Base-by-base conservation (phyloP, 768 basidiomycete genomes). In the Steccherinum ochraceum region DNA sequence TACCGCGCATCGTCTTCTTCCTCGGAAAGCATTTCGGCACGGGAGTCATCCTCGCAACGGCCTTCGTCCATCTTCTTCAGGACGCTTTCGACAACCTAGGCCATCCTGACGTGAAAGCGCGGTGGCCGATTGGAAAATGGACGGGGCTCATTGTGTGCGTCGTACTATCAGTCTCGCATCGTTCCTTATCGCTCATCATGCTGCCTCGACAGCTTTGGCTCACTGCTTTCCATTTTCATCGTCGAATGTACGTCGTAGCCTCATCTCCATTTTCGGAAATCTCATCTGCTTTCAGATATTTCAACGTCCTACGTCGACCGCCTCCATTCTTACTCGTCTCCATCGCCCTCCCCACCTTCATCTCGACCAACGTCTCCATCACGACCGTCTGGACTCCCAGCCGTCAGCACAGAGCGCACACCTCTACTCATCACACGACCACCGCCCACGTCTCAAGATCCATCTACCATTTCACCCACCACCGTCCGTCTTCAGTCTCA, bases 11-110 rank as follows among this genome's bases (percentile, higher is more conserved):
- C 13, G 59, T 84, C 16, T 91, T 92, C 63, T 91, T 92, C 65
- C 72, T 89, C n/a, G 88, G 86, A 35, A 92, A 90, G 59, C 89
- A 92, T 62, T 90, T 91, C 58, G 89, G 89, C 27, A 91, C 89
- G 12, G 88, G 88, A 11, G 87, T 89, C 13, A 92, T 92, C 27
- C 64, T 92, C 3, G 81, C 89, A 3, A 92, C 89, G 0, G 89
- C 87, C 0, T 92, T 92, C 57, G 81, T 85, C 16, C 89, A 92
- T 63, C 71, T 92, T 5, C 71, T 92, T 10, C 84, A 87, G 55
- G 88, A 90, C 51, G 80, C 87, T 0, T 90, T 88, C 58, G 75
- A 76, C 49, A 74, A 78, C 0, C 70, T 91, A 1, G 69, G 70
- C 40, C 68, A 75, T 50, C 71, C 72, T 0, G 60, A 56, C 2